These are phyloP conservation scores for Oryza glumipatula DNA, from an alignment of 176 grass and related monocot species.

Conservation along the genomic window DNA sequence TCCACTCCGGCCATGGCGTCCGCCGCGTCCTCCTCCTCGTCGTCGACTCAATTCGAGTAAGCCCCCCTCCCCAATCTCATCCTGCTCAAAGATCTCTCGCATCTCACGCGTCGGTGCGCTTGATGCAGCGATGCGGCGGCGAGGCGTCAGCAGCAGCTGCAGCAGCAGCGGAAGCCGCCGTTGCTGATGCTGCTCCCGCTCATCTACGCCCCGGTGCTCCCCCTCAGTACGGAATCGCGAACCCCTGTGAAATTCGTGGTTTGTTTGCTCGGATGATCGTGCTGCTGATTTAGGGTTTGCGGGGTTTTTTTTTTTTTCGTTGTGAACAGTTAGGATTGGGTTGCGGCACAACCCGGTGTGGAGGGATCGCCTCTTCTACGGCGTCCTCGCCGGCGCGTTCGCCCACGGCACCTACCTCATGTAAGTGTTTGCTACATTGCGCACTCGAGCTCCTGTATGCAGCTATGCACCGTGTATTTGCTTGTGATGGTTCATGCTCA, in stretches of 20 bases:
- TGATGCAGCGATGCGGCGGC: constrained; percentile 45
- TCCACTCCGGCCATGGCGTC: constrained; percentile 42
- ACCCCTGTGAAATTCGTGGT: background rate
- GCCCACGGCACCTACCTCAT: constrained; percentile 89
- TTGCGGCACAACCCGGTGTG: constrained; percentile 80
- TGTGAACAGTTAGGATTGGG: constrained; percentile 77
- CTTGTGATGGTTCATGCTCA: background rate
- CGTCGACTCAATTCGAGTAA: constrained; percentile 62
- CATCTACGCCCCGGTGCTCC: constrained; percentile 77
- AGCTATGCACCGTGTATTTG: background rate
- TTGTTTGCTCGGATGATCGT: background rate
- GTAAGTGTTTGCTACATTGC: constrained; percentile 46
- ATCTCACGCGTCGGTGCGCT: background rate
- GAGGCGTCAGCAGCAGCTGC: constrained; percentile 40
- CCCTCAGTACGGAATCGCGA: constrained; percentile 60
- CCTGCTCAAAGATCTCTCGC: constrained; percentile 21
- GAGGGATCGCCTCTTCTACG: constrained; percentile 89
- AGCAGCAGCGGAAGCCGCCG: constrained; percentile 59
- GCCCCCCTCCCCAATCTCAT: background rate
- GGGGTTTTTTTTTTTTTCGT: background rate
- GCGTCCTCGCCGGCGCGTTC: constrained; percentile 84
- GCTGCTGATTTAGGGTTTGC: constrained; percentile 28
- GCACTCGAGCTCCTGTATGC: background rate
- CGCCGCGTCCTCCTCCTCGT: constrained; percentile 39
- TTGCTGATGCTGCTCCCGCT: constrained; percentile 80